Conservation (phyloP, 805 yeast genomes). For the Metschnikowia gruessii region DNA sequence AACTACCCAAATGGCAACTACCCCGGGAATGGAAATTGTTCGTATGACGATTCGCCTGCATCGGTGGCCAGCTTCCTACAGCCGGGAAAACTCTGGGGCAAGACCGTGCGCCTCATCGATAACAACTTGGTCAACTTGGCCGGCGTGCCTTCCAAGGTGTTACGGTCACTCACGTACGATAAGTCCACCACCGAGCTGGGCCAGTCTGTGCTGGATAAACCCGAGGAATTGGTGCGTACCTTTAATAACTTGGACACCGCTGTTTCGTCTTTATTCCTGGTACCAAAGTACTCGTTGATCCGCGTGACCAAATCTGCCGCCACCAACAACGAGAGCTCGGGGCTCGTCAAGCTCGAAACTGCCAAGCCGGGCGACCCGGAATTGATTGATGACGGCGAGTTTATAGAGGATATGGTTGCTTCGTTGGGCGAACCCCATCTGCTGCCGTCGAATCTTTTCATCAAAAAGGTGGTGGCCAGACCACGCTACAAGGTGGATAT, state of each 20-base stretch:
- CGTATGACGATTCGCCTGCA: not conserved
- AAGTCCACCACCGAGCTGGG: constrained; percentile 11
- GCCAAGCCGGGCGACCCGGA: constrained; percentile 51
- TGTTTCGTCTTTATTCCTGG: constrained; percentile 40
- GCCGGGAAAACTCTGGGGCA: constrained; percentile 20
- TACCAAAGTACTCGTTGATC: constrained; percentile 43
- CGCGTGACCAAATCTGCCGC: constrained; percentile 57
- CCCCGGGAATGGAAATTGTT: not conserved
- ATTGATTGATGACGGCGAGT: constrained; percentile 49
- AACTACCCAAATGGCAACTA: not conserved
- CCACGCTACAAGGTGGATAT: constrained; percentile 62
- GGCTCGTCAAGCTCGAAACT: constrained; percentile 52
- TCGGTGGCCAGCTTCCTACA: constrained; percentile 2
- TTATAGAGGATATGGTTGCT: constrained; percentile 35
- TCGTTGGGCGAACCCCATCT: constrained; percentile 42
- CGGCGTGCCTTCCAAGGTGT: constrained; percentile 35
- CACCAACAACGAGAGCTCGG: constrained; percentile 48
- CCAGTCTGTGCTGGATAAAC: constrained; percentile 10
- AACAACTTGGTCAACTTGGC: constrained; percentile 38
- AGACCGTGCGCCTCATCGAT: constrained; percentile 37
- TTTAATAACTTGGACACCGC: constrained; percentile 48
- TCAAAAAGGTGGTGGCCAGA: constrained; percentile 57
- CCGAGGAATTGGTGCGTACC: constrained; percentile 25
- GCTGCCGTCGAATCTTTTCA: constrained; percentile 46
- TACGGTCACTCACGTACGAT: constrained; percentile 28